Evolutionary conservation across 139 green algal genomes (phyloP), one percentile per base, ranked within the genome.

Genomic region (Micractinium sp.): DNA sequence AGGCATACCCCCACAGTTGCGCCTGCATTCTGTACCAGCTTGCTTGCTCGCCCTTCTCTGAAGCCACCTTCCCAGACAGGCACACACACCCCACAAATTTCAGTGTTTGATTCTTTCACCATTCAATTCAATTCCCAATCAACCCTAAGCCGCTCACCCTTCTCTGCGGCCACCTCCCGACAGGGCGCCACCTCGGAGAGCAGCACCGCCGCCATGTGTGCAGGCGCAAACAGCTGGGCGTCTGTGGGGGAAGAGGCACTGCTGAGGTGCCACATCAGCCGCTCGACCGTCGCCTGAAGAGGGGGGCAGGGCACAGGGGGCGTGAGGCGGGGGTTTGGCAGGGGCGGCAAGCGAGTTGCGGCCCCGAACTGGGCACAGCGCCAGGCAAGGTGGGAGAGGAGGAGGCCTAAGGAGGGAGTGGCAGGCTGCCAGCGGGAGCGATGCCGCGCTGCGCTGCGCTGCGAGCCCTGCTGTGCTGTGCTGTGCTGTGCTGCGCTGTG

Each of bases 121-220:
- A n/a, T n/a, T n/a, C n/a, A n/a, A n/a, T n/a, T n/a, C n/a, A n/a
- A n/a, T n/a, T n/a, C n/a, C n/a, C n/a, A n/a, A n/a, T n/a, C n/a
- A n/a, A n/a, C n/a, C n/a, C n/a, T n/a, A n/a, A n/a, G n/a, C n/a
- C n/a, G n/a, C 23, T 23, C 47, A 67, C 92, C 93, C 33, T 88
- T 85, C 61, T 92, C 81, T 16, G 81, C 88, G 12, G 93, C 95
- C 29, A 91, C 83, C 86, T 95, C 90, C 20, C 93, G 77, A 38
- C 82, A 85, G 0, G 85, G 38, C 13, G 36, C 19, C 69, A 96
- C 94, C 81, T 97, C 93, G 14, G 90, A 89, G 38, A 97, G 82
- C 56, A 98, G 80, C 53, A 99, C 47, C n/a, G 95, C 92, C 75
- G 98, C 89, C 82, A 97, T 90, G 75, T 97, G 96, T 18, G 92